Percentiles rank a stretch among this genome's conserved stretches.
Evolutionary conservation across 1,284 basidiomycete genomes (phyloP).

Genomic region (Cryptococcus sp.): DNA sequence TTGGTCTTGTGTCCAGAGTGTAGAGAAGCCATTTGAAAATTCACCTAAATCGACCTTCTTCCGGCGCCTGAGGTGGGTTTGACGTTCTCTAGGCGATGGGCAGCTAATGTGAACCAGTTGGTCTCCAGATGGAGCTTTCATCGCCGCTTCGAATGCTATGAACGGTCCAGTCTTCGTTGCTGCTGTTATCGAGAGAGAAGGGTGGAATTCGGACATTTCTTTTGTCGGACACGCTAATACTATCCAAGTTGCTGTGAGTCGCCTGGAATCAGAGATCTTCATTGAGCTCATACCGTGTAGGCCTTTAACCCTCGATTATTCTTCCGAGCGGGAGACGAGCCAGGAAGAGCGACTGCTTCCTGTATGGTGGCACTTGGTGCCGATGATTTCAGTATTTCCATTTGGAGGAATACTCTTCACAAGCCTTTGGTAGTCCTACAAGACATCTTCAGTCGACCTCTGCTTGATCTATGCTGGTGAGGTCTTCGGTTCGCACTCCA

Average conservation of each 20-base stretch:
- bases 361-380: constrained; percentile 79
- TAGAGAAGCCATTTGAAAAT: constrained; percentile 84
- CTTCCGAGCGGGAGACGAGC: constrained; percentile 57
- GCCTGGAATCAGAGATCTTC: constrained; percentile 17
- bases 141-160: constrained; percentile 94
- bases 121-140: constrained; percentile 98
- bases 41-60: constrained; percentile 96
- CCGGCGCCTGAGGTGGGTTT: constrained; percentile 70
- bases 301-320: constrained; percentile 91
- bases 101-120: constrained; percentile 59
- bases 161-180: constrained; percentile 98
- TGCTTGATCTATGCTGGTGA: constrained; percentile 93
- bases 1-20: constrained; percentile 78
- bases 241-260: constrained; percentile 82
- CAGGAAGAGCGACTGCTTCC: constrained; percentile 31
- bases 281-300: constrained; percentile 44
- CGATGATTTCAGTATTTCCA: constrained; percentile 71
- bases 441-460: constrained; percentile 88
- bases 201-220: constrained; percentile 84
- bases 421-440: constrained; percentile 86
- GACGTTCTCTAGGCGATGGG: not conserved
- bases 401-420: constrained; percentile 88
- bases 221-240: constrained; percentile 97
- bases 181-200: constrained; percentile 80
- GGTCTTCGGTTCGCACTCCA: constrained; percentile 25